A percentile compares a stretch with the other conserved stretches of the same genome.
Conservation (phyloP, 2,329 filamentous ascomycete genomes). For the Talaromyces sp. region DNA sequence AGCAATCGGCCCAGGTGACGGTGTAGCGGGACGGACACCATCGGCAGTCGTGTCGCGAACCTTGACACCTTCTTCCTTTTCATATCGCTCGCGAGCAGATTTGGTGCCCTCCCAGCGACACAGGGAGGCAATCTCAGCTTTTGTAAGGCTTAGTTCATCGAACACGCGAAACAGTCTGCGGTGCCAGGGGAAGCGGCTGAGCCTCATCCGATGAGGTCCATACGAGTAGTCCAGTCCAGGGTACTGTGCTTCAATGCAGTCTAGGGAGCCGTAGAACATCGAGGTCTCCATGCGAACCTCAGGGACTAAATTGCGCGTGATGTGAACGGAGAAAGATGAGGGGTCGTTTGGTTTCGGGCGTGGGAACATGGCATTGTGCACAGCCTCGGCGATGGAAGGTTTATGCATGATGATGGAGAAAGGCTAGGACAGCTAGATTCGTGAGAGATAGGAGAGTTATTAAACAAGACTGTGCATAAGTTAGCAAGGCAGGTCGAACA, state of each 20-base stretch:
- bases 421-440: not conserved
- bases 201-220: slow-evolving; percentile 56
- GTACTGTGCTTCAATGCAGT: slow-evolving; percentile 62
- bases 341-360: slow-evolving; percentile 53
- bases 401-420: slow-evolving; percentile 49
- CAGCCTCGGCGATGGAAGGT: slow-evolving; percentile 53
- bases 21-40: slow-evolving; percentile 49
- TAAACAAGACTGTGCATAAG: not conserved
- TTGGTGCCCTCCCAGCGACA: slow-evolving; percentile 56
- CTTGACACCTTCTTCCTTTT: slow-evolving; percentile 52
- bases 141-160: slow-evolving; percentile 54
- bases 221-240: slow-evolving; percentile 62
- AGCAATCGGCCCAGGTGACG: slow-evolving; percentile 28
- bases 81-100: slow-evolving; percentile 42
- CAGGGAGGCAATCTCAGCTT: slow-evolving; percentile 56
- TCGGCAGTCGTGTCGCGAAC: slow-evolving; percentile 59
- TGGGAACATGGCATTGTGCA: slow-evolving; percentile 57
- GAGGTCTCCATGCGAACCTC: slow-evolving; percentile 62
- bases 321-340: slow-evolving; percentile 53
- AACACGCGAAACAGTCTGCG: slow-evolving; percentile 56
- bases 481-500: not conserved
- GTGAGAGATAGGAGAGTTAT: not conserved
- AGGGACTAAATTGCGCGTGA: slow-evolving; percentile 57
- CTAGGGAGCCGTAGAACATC: slow-evolving; percentile 59
- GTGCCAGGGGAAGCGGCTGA: slow-evolving; percentile 59